Evolutionary conservation across 192 early-diverging fungal species (phyloP), one percentile per base, ranked within the genome.

Genomic region (Linnemannia elongata): DNA sequence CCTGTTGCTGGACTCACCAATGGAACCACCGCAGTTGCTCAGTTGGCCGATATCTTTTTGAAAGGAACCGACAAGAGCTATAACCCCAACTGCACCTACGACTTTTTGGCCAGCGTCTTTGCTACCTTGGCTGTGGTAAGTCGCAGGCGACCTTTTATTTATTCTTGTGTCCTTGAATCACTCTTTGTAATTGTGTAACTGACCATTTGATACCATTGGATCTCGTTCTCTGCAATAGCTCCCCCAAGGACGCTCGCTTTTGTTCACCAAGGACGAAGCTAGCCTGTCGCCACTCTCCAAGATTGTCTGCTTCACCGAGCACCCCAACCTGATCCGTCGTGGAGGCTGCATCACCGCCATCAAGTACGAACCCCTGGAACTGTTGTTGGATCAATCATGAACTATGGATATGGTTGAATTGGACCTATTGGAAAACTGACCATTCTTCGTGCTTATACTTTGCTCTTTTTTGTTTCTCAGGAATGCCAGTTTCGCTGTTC

Each of bases 41-140:
- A 98, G 79, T 88, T 99, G 60, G 92, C 97, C 10, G 97, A 98
- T 66, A 93, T 95, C 13, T 99, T 98, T 92, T 93, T 95, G 75
- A 94, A 93, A 74, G 97, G 96, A 41, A 95, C 94, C 77, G 92
- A 94, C 45, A 94, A 92, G 44, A 82, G 88, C 41, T 97, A 96
- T 89, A 98, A 99, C 85, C 91, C 93, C 66, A 79, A 93, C 54
- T 97, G 97, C 39, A 91, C 93, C 36, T 98, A 90, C 81, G 89
- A 96, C 57, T 98, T 97, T 76, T 92, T 99, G 80, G 95, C 95
- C 38, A 96, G 96, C 54, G 97, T 99, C 17, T 98, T 99, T 91
- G 97, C 97, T 22, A 97, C 98, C 63, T 82, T 98, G 39, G 93
- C 97, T 6, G 90, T 87, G 52, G 91, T 93, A 88, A 45, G 88